A percentile compares a stretch with the other conserved stretches of the same genome.
These are phyloP conservation scores for Martensiomyces pterosporus DNA, from an alignment of 192 early-diverging fungal genomes.

Conservation along the genomic window DNA sequence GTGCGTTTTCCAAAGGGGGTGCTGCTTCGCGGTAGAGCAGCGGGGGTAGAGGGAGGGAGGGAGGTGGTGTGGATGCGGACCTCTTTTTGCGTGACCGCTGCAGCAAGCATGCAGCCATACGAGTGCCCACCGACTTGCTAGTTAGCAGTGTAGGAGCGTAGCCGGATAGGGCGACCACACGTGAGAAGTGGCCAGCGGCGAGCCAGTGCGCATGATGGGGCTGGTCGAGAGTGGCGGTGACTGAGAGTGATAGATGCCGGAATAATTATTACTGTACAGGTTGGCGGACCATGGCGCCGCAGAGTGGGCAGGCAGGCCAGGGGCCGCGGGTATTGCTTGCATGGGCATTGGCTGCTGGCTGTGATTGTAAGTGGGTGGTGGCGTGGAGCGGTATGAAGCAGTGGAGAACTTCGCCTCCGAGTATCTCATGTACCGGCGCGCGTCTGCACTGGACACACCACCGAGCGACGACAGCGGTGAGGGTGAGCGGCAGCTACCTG, in stretches of 20 bases:
- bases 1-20: too few relatives aligned
- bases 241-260: too few relatives aligned
- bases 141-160: conserved; percentile 36
- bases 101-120: too few relatives aligned
- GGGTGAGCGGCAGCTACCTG: background rate
- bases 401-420: conserved; percentile 36
- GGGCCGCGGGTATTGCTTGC: too few relatives aligned
- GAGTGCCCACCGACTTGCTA: too few relatives aligned
- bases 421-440: conserved; percentile 44
- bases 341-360: too few relatives aligned
- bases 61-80: too few relatives aligned
- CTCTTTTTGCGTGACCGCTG: too few relatives aligned
- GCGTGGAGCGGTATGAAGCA: background rate
- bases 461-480: conserved; percentile 1
- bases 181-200: conserved; percentile 22
- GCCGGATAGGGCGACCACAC: conserved; percentile 18
- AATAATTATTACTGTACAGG: too few relatives aligned
- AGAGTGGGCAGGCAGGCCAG: too few relatives aligned
- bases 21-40: too few relatives aligned
- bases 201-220: conserved; percentile 25
- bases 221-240: conserved; percentile 18
- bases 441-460: conserved; percentile 8
- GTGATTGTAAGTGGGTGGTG: background rate
- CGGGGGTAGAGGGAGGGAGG: too few relatives aligned
- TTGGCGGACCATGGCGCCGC: conserved; percentile 7